Base-by-base conservation (phyloP, 2,329 filamentous ascomycete genomes). In the Rutstroemia sp. region DNA sequence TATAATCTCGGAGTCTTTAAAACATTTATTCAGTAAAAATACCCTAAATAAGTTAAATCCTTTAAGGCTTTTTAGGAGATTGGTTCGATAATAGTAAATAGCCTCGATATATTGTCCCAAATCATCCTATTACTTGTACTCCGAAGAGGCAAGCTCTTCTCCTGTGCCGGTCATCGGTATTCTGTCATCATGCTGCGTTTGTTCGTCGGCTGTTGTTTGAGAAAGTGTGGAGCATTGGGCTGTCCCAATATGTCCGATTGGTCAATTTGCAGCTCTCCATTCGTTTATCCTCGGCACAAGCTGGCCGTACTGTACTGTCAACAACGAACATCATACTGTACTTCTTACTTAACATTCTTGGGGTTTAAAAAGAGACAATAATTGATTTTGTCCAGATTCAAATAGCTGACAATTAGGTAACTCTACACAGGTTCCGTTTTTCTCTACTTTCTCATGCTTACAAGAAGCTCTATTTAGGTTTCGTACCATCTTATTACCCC, bases 251-350 rank as follows among this genome's bases (percentile, higher is more conserved):
- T 3, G 1, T 25, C 17, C 44, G 16, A 51, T 55, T 55, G 9
- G 47, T 45, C 37, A 51, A 51, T 55, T 14, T 27, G 19, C 12
- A 23, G 4, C 6, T 5, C 8, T 23, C 23, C 23, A 23, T 23
- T 23, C 48, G 48, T 56, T 56, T 52, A 52, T 34, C 54, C 41
- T 52, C 54, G 54, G 54, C 54, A 25, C 44, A n/a, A 19, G 4
- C 44, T 46, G 21, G n/a, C n/a, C n/a, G n/a, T 21, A 9, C 21
- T 12, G 23, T 23, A 23, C 23, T 23, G 23, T 23, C 23, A 23
- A 23, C 23, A 23, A 23, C 23, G 23, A 23, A 46, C 14, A 46
- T 25, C 21, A n/a, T n/a, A n/a, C n/a, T n/a, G 21, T 44, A 9
- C 17, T 9, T 4, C 41, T 19, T 17, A 19, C 8, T 21, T n/a